Evolutionary conservation across 805 yeast genomes (phyloP), one percentile per base, ranked within the genome.

Genomic region (Spencermartinsiella europaea): DNA sequence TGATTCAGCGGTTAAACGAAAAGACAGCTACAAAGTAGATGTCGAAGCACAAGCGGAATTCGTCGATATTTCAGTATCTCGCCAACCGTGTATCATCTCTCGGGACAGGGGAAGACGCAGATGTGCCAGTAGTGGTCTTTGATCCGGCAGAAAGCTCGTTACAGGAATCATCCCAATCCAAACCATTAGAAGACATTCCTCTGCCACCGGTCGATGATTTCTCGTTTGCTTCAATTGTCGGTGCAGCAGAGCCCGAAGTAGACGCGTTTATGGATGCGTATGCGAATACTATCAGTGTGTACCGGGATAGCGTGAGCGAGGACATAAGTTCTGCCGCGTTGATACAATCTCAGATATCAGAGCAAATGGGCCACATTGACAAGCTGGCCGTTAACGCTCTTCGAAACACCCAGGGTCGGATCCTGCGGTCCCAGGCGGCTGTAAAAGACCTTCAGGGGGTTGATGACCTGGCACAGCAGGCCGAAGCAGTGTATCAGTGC

Each of bases 351-450:
- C 45, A 34, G 17, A 33, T 57, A 21, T 39, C 51, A 3, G 31
- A 43, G 7, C 44, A 52, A 27, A 51, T 57, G 51, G 44, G 34
- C 2, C 34, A 42, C 15, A 36, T 57, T 20, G 61, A 57, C 45
- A 17, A 37, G 12, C 34, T 55, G 20, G 45, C 55, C 3, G 34
- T 37, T 10, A 22, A 38, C 10, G 44, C 53, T 1, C 21, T 48
- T 5, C 36, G 41, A 5, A 38, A 33, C 25, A 48, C 56, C 31
- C 46, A 50, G 17, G 34, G 38, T 10, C 40, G 51, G 12, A 38
- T 46, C 25, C 27, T 35, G n/a, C 27, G 36, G 22, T 33, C 37
- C 3, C 33, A 21, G 20, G 21, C 39, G 5, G 39, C 38, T 16
- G 20, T 38, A 4, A 41, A 34, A 21, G 22, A 41, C 1, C 42